Base-by-base conservation (phyloP, 495 filamentous ascomycete genomes). In the Penicillium canescens region DNA sequence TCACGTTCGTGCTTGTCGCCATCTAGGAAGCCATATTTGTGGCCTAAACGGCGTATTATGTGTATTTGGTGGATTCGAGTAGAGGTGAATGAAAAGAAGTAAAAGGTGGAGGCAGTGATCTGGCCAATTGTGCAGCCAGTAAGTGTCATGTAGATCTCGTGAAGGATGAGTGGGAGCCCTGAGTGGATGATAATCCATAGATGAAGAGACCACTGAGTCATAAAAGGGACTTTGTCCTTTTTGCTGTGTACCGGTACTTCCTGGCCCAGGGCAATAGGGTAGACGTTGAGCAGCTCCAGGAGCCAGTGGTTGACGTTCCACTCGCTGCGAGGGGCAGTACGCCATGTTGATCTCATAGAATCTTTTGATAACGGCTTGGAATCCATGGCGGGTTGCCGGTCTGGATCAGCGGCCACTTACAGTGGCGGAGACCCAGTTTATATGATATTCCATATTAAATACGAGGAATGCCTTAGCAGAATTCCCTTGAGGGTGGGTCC, bases 291-390 rank as follows among this genome's bases (percentile, higher is more conserved):
- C n/a, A 62, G 16, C 18, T 76, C 68, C 6, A 76, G 51, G 14
- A 65, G 46, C 57, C 63, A 68, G 57, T 76, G 72, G 46, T 61
- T 45, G 28, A 67, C 49, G 14, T 35, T 70, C 72, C 72, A 76
- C 46, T 65, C 48, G 23, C 57, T 53, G 46, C 67, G 67, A 41
- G 58, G 56, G 20, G 53, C 62, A 3, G 57, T 60, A 9, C 66
- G 71, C 72, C 72, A 76, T 24, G 72, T 76, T 21, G 72, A 76
- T 50, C 63, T 71, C 68, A 76, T 74, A 3, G 72, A 76, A 59
- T 76, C 72, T 49, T 73, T 76, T 7, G 71, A 63, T 43, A 64
- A 59, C 18, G 53, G 50, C 48, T 53, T 65, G 21, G 59, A 61
- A 42, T 61, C 62, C 63, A 67, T 70, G 28, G 12, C 59, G 46